phyloP scores from a whole-genome alignment of 129 eudicot species.

The Solidago caesia region DNA sequence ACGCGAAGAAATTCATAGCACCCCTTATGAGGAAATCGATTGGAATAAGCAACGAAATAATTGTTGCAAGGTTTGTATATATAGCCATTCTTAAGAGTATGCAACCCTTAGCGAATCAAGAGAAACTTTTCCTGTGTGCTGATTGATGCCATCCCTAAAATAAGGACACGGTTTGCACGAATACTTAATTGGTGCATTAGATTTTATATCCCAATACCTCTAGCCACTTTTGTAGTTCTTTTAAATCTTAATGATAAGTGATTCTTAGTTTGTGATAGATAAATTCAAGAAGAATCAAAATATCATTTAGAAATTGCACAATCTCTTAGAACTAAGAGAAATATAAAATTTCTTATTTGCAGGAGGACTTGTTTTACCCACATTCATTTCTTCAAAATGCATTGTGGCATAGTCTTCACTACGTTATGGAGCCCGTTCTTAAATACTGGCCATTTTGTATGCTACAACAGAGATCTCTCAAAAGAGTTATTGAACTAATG shows the following conservation, averaged over 20 bases:
- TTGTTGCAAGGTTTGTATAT: conserved; percentile 49
- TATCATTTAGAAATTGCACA: no score
- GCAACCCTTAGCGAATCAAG: neutral
- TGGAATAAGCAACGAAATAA: conserved; percentile 51
- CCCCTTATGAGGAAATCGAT: conserved; percentile 30
- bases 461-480: conserved; percentile 43
- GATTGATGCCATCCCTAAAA: neutral
- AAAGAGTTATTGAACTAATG: conserved; percentile 56
- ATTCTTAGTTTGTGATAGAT: no score
- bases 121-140: neutral
- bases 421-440: conserved; percentile 54
- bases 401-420: conserved; percentile 60
- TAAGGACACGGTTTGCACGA: neutral
- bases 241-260: no score
- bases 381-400: conserved; percentile 59
- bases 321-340: neutral
- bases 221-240: neutral
- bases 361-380: conserved; percentile 66
- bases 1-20: conserved; percentile 39
- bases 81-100: neutral
- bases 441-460: conserved; percentile 60
- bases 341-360: conserved; percentile 2
- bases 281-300: no score
- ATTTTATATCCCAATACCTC: neutral
- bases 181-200: neutral